Conservation (phyloP, 768 basidiomycete genomes). For the Phaffia australis region DNA sequence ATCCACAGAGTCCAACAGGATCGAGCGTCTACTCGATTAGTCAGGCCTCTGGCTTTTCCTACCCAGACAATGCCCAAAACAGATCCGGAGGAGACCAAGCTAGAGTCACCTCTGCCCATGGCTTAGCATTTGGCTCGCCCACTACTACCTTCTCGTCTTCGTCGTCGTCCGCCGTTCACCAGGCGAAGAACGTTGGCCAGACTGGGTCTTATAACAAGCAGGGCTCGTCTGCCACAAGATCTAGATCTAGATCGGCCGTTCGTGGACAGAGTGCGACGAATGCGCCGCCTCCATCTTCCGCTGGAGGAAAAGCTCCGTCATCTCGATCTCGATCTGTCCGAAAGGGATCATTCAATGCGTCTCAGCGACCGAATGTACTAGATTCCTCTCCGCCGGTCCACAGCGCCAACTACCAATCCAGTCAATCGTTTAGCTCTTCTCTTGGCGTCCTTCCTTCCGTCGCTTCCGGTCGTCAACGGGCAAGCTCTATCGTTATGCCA, state of each 20-base stretch:
- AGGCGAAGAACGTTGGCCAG: neutral
- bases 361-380: no score
- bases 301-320: slow-evolving; percentile 2
- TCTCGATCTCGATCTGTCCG: slow-evolving; percentile 16
- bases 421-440: no score
- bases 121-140: neutral
- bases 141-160: neutral
- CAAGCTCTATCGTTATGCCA: no score
- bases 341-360: neutral
- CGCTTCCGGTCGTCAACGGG: no score
- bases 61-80: neutral
- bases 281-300: neutral
- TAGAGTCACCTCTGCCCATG: neutral
- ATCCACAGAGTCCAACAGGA: neutral
- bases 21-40: neutral
- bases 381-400: no score
- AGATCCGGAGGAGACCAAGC: neutral
- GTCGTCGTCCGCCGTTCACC: slow-evolving; percentile 1
- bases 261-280: neutral
- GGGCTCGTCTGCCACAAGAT: neutral
- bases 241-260: slow-evolving; percentile 14
- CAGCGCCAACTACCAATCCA: no score
- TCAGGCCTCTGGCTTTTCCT: slow-evolving; percentile 6
- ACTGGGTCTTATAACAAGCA: no score
- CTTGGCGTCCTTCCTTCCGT: no score